Evolutionary conservation across 2,329 filamentous ascomycete genomes (phyloP).

Genomic region (Alternaria postmessia): DNA sequence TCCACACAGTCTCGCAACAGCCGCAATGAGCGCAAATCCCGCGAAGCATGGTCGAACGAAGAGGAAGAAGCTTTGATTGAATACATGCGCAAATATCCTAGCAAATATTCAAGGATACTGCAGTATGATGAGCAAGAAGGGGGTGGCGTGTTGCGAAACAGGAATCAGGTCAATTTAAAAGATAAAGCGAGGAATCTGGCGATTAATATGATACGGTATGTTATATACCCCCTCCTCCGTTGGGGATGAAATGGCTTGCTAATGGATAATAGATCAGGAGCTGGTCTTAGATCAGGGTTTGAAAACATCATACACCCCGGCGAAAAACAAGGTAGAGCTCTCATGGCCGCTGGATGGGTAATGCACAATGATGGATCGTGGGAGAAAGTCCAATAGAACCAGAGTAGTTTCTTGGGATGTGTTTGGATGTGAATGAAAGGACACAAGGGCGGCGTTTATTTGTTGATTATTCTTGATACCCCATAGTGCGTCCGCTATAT

Average conservation of each 20-base stretch:
- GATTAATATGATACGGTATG: slow-evolving; percentile 51
- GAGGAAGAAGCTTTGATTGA: slow-evolving; percentile 56
- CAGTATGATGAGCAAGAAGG: slow-evolving; percentile 25
- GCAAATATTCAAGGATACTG: slow-evolving; percentile 58
- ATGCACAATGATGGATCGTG: slow-evolving; percentile 12
- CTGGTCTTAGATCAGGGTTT: slow-evolving; percentile 40
- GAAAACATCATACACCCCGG: slow-evolving; percentile 29
- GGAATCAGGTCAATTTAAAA: slow-evolving; percentile 62
- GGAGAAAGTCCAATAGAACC: neutral
- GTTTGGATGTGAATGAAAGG: neutral
- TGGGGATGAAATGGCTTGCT: slow-evolving; percentile 6
- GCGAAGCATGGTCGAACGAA: slow-evolving; percentile 32
- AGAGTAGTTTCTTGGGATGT: neutral
- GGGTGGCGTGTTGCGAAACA: slow-evolving; percentile 37
- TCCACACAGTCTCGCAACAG: neutral
- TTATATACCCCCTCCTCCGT: neutral
- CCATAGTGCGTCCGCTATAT: slow-evolving; percentile 12
- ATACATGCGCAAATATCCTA: slow-evolving; percentile 58
- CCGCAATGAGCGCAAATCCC: slow-evolving; percentile 25
- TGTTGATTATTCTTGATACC: slow-evolving; percentile 30
- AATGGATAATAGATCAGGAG: slow-evolving; percentile 34
- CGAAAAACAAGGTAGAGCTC: slow-evolving; percentile 24
- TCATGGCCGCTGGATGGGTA: slow-evolving; percentile 20
- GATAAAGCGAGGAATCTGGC: slow-evolving; percentile 55
- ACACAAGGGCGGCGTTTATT: neutral